Conservation (phyloP, 202 grass and related monocot species). For the Panicum hallii region DNA sequence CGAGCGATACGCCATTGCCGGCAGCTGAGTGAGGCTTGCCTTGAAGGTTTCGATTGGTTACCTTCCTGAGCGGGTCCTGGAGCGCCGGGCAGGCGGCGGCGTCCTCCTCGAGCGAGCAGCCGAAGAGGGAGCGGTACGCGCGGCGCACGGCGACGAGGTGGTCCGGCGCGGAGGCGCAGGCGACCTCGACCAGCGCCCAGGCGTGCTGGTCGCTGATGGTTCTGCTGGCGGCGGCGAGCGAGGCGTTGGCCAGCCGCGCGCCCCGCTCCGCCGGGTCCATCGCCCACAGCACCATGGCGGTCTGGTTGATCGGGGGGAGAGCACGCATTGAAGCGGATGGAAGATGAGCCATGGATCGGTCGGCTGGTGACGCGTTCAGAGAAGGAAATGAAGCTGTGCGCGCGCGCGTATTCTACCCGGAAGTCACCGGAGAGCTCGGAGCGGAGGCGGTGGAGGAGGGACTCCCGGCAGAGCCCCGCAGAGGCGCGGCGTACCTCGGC, state of each 20-base stretch:
- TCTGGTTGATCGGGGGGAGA: constrained; percentile 19
- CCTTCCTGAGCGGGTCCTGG: constrained; percentile 52
- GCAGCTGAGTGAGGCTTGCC: no score
- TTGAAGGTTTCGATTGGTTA: background rate
- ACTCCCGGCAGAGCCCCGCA: constrained; percentile 58
- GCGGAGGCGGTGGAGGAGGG: constrained; percentile 60
- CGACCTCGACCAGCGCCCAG: constrained; percentile 63
- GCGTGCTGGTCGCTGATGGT: constrained; percentile 39
- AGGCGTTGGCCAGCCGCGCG: constrained; percentile 60
- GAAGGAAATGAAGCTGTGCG: background rate
- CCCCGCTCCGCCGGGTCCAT: constrained; percentile 74
- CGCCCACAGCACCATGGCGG: constrained; percentile 64
- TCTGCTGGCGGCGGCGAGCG: constrained; percentile 35
- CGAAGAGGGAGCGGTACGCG: constrained; percentile 64
- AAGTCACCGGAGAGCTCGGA: constrained; percentile 81
- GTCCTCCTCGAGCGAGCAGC: constrained; percentile 73
- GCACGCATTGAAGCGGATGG: background rate
- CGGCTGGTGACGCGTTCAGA: background rate
- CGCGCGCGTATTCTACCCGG: constrained; percentile 12
- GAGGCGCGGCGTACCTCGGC: constrained; percentile 57
- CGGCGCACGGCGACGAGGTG: constrained; percentile 72
- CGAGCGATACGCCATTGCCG: no score
- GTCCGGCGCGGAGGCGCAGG: constrained; percentile 69
- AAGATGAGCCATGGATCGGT: no score
- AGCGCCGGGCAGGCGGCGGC: constrained; percentile 53